A percentile compares a stretch with the other conserved stretches of the same genome.
Conservation (phyloP, 1,284 basidiomycete species). For the Macrocybe sp. region DNA sequence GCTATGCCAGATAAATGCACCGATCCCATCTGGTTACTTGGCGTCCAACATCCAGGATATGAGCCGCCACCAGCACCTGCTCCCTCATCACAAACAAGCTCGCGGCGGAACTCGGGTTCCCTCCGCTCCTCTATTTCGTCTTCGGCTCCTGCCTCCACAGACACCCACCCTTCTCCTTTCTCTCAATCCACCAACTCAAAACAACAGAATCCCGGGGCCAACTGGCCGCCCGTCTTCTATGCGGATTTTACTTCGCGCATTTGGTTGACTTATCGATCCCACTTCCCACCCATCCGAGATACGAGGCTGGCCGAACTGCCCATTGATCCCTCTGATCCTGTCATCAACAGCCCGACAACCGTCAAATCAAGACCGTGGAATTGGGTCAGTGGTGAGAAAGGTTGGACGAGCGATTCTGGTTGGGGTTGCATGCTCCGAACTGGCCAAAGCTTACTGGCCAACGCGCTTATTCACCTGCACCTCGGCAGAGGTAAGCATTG, state of each 20-base stretch:
- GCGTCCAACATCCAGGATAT: slow-evolving; percentile 72
- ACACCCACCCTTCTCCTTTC: slow-evolving; percentile 2
- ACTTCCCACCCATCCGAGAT: slow-evolving; percentile 81
- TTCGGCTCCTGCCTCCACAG: slow-evolving; percentile 13
- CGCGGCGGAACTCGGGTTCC: slow-evolving; percentile 32
- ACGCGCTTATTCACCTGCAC: slow-evolving; percentile 79
- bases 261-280: slow-evolving; percentile 91
- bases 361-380: slow-evolving; percentile 25
- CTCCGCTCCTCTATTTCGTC: slow-evolving; percentile 50
- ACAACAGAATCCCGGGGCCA: slow-evolving; percentile 34
- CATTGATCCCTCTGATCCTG: slow-evolving; percentile 7
- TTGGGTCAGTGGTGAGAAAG: slow-evolving; percentile 54
- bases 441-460: slow-evolving; percentile 90
- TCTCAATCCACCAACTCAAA: slow-evolving; percentile 14
- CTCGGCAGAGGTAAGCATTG: slow-evolving; percentile 66
- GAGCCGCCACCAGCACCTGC: slow-evolving; percentile 38
- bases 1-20: slow-evolving; percentile 73
- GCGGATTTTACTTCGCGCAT: slow-evolving; percentile 86
- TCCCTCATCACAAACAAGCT: slow-evolving; percentile 21
- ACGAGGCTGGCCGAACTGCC: slow-evolving; percentile 53
- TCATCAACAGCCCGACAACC: slow-evolving; percentile 19
- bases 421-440: slow-evolving; percentile 99
- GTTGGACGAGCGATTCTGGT: slow-evolving; percentile 89
- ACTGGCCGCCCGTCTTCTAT: slow-evolving; percentile 83
- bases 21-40: slow-evolving; percentile 83